Evolutionary conservation across 2,329 filamentous ascomycete species (phyloP).

Genomic region (Rutstroemia sp.): DNA sequence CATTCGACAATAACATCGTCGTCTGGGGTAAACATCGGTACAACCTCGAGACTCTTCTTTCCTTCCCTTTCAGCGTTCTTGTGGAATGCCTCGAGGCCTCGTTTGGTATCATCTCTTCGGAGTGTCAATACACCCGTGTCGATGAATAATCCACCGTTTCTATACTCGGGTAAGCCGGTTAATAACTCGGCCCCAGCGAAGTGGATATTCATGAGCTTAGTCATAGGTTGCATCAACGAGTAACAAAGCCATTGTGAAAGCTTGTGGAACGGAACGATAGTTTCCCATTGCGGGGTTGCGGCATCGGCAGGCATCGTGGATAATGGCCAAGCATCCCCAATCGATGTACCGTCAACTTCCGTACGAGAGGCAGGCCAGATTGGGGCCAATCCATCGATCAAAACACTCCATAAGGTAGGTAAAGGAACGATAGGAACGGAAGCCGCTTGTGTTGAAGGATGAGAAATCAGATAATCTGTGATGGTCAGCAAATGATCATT

Average conservation of each 20-base stretch:
- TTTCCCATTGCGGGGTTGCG: conserved; percentile 61
- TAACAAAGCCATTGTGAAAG: conserved; percentile 93
- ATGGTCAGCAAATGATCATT: conserved; percentile 19
- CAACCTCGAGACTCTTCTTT: conserved; percentile 63
- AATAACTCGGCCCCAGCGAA: conserved; percentile 76
- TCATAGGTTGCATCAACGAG: conserved; percentile 88
- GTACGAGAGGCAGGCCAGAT: conserved; percentile 90
- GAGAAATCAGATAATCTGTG: conserved; percentile 82
- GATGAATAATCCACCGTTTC: conserved; percentile 83
- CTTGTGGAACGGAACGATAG: conserved; percentile 87
- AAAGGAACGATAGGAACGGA: conserved; percentile 82
- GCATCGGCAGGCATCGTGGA: conserved; percentile 58
- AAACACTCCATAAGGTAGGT: conserved; percentile 80
- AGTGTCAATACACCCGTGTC: conserved; percentile 75
- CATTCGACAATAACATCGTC: conserved; percentile 78
- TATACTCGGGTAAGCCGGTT: conserved; percentile 85
- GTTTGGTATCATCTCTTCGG: conserved; percentile 60
- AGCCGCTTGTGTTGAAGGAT: conserved; percentile 81
- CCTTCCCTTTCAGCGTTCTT: conserved; percentile 67
- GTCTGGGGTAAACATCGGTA: conserved; percentile 63
- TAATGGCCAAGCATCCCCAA: conserved; percentile 94
- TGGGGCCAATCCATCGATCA: conserved; percentile 77
- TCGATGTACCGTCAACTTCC: conserved; percentile 73
- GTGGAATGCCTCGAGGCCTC: conserved; percentile 62
- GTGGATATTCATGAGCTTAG: conserved; percentile 68